Base-by-base conservation (phyloP, 2,329 filamentous ascomycete species). In the Ilyonectria robusta region DNA sequence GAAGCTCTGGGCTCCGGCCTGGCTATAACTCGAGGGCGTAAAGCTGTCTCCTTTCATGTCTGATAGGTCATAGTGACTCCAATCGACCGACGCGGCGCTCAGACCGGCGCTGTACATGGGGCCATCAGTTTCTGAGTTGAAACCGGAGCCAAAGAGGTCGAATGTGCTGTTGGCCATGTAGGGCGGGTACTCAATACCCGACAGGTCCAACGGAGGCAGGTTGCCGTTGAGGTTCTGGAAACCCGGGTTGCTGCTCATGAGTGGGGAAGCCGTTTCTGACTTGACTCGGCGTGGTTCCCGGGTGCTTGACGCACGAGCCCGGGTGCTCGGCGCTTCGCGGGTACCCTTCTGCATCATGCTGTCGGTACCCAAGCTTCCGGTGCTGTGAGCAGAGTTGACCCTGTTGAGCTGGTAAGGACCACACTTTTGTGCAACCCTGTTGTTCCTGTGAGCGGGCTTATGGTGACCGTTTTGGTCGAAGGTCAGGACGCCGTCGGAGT, bases 381-480 rank as follows among this genome's bases (percentile, higher is more conserved):
- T 79, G 79, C 88, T 84, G 78, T 88, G 85, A 69, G 88, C 82
- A 21, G 88, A 87, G 79, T 89, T 87, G 70, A 87, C 86, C 64
- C 88, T 85, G 75, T 82, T 87, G 47, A 91, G 84, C 66, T 87
- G 85, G 72, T 92, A 92, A 21, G 90, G 89, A 35, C 87, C 87
- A 72, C 84, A 87, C 78, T 91, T 90, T 71, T 91, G 88, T 33
- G 88, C 85, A 35, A 86, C 85, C 70, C 88, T 88, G 74, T 86
- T 84, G 78, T 88, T 87, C 81, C 90, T 90, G 76, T 88, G 85
- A 13, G 85, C 82, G 17, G 89, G 87, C 75, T 89, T 91, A 81
- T 90, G 89, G 74, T 91, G 88, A 57, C 89, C 89, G 74, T 91
- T 87, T 71, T 89, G 85, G 75, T 92, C 89, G 71, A 90, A 88